Conservation (phyloP, 2,329 filamentous ascomycete genomes). For the Fusarium coicis region DNA sequence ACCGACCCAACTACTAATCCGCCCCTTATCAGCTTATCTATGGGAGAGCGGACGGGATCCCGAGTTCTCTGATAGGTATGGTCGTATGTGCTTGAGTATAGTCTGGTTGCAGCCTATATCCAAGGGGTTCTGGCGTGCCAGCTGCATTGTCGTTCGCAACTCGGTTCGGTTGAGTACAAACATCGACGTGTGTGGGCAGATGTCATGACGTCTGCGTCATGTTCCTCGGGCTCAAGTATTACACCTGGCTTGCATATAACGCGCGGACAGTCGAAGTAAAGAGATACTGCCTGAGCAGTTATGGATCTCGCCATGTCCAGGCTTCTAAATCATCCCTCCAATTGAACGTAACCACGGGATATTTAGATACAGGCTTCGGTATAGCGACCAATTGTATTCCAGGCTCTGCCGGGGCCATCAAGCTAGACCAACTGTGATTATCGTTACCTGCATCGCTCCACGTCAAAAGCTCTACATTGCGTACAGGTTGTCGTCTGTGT, state of each 20-base stretch:
- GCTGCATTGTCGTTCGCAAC: no score
- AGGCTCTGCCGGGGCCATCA: accelerated
- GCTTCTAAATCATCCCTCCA: not conserved
- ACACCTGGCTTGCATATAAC: no score
- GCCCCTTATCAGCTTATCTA: not conserved
- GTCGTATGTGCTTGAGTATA: accelerated
- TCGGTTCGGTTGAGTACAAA: not conserved
- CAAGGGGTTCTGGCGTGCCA: accelerated
- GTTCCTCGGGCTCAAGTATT: no score
- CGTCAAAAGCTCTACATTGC: not conserved
- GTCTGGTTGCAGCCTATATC: accelerated
- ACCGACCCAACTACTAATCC: not conserved
- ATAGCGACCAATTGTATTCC: not conserved
- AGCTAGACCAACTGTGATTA: not conserved
- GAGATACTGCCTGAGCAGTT: not conserved
- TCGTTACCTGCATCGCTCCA: not conserved
- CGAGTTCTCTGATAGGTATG: not conserved
- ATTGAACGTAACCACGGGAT: not conserved
- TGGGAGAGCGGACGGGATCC: conserved; percentile 1
- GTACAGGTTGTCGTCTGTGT: not conserved
- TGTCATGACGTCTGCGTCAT: not conserved
- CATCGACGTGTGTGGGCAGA: not conserved
- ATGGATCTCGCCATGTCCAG: not conserved
- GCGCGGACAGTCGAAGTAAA: accelerated
- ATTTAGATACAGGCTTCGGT: not conserved